phyloP scores from a whole-genome alignment of 2,329 filamentous ascomycete species.

The Microdochium trichocladiopsis region DNA sequence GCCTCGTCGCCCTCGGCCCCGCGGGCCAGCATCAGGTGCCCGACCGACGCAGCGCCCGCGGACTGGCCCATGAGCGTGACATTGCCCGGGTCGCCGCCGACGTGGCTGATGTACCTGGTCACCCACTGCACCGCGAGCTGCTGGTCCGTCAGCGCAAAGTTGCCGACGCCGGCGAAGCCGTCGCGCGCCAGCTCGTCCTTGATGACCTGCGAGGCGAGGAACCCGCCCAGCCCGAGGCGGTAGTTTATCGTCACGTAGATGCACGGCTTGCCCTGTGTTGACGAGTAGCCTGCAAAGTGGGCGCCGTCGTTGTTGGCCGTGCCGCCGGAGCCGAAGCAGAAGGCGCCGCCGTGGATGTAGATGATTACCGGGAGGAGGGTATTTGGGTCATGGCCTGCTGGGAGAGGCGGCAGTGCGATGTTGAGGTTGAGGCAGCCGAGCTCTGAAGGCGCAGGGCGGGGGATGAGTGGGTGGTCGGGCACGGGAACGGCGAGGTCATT shows the following conservation, averaged over 20 bases:
- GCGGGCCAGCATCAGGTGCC: not conserved
- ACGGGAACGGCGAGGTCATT: not conserved
- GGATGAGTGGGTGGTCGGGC: not conserved
- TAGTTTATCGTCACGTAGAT: conserved; percentile 14
- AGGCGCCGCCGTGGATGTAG: conserved; percentile 13
- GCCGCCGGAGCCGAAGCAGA: conserved; percentile 7
- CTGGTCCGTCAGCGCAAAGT: conserved; percentile 48
- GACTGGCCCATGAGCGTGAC: conserved; percentile 42
- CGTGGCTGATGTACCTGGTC: conserved; percentile 42
- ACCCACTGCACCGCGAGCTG: conserved; percentile 43
- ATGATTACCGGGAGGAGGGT: conserved; percentile 8
- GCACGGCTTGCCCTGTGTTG: conserved; percentile 10
- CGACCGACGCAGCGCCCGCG: conserved; percentile 29
- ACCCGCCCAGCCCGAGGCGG: conserved; percentile 11
- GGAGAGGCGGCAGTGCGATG: not conserved
- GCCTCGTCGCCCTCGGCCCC: not conserved
- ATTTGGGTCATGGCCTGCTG: not conserved
- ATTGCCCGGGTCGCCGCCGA: conserved; percentile 42
- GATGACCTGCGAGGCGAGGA: conserved; percentile 6
- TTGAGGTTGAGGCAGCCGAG: not conserved
- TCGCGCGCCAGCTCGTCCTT: conserved; percentile 28
- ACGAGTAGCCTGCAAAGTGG: conserved; percentile 4
- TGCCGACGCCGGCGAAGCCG: conserved; percentile 36
- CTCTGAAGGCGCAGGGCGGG: not conserved
- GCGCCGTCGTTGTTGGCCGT: conserved; percentile 9